Evolutionary conservation across 2,329 filamentous ascomycete genomes (phyloP), one percentile per base, ranked within the genome.

Genomic region (Aschersonia sp.): DNA sequence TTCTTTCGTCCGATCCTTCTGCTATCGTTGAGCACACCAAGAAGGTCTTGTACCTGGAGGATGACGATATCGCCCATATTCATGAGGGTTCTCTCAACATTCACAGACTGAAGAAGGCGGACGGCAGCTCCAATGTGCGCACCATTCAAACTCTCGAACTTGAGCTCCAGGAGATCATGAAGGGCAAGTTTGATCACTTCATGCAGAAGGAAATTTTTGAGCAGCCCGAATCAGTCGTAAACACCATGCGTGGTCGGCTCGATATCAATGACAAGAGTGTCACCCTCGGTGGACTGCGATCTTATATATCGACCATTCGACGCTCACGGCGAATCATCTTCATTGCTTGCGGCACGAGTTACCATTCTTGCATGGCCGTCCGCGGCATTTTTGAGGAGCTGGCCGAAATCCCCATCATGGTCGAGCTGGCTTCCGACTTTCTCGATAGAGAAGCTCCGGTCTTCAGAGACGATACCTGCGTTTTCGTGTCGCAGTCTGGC

Each of bases 141-240:
- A 87, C 86, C 59, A 98, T 98, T 66, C 92, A 98, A 78, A 98
- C 92, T 48, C 80, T 98, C 49, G 92, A 98, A 76, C 85, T 98
- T 46, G 88, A 98, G 76, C 83, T 98, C 55, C 92, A 98, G 75
- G 89, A 98, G 75, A 98, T 98, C 70, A 98, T 98, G 92, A 98
- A 98, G 83, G 92, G 92, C 69, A 94, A 92, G 66, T 98, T 97
- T 70, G 92, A 98, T 68, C 92, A 98, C 74, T 98, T 96, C 77
- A 98, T 98, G 92, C 92, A 98, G 68, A 98, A 98, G 81, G 92
- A 98, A 69, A 98, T 98, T 62, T 98, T 98, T 68, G 92, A 98
- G 77, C 92, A 98, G 75, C 92, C 92, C 62, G 92, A 98, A 72
- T 98, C 92, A 11, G 87, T 98, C 52, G 83, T 98, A 73, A 98